Evolutionary conservation across 2,329 filamentous ascomycete genomes (phyloP), one percentile per base, ranked within the genome.

Genomic region (Ceratocystiopsis minuta): DNA sequence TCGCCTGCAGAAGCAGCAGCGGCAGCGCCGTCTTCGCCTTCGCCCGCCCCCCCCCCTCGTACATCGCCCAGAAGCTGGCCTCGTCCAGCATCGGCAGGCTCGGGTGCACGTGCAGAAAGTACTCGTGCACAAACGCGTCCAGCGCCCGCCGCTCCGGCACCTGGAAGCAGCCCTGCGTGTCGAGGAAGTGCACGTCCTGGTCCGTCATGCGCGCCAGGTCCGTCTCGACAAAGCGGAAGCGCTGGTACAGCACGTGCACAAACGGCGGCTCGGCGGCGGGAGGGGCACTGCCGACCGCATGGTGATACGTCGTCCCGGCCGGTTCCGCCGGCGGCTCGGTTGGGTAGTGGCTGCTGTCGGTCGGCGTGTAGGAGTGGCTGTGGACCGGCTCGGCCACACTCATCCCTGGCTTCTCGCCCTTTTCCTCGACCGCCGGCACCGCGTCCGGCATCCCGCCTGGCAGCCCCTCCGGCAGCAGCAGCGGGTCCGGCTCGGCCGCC

Each of bases 51-150:
- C 36, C 36, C 18, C 43, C 43, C 6, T 44, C 49, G 43, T 62
- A 63, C 37, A 62, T 52, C 41, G 64, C 57, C 64, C 65, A 68
- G 43, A 67, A 65, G 28, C 63, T 56, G 0, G 59, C 60, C 48
- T 70, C 61, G 39, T 64, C 58, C 14, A 65, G 43, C 15, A 65
- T 48, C 0, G 63, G 63, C 17, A 64, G 50, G 28, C 62, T 47
- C 0, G 62, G 61, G 42, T 66, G 63, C 14, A 65, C 59, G 39
- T 65, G 60, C 5, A 64, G 51, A 42, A 65, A 66, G 48, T 64
- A 66, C 37, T 65, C 59, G 44, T 60, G 57, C 6, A 69, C 55
- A 42, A 70, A 65, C 37, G 65, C 62, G 37, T 66, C 60, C 0
- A 67, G 51, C 0, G 62, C 53, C 2, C 54, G 44, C 31, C 55